Evolutionary conservation across 2,329 filamentous ascomycete genomes (phyloP).

Genomic region (Penicillium expansum): DNA sequence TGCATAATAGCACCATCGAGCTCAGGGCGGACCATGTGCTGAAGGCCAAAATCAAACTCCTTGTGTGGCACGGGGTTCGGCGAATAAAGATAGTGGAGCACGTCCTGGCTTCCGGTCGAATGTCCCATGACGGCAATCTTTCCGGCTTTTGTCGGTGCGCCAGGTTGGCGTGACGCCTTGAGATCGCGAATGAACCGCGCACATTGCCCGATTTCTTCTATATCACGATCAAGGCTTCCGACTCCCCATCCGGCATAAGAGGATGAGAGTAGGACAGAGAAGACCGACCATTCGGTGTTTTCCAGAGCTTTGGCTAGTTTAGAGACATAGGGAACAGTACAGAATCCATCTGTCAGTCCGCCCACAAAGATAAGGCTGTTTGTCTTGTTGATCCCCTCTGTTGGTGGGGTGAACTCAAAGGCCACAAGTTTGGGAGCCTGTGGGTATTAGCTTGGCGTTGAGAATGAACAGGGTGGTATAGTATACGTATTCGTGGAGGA

Average conservation of each 20-base stretch:
- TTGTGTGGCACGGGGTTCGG: constrained; percentile 39
- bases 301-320: constrained; percentile 50
- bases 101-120: constrained; percentile 67
- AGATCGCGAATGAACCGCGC: constrained; percentile 50
- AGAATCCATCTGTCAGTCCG: constrained; percentile 58
- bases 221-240: constrained; percentile 53
- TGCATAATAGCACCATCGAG: constrained; percentile 78
- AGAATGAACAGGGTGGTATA: not conserved
- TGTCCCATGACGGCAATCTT: constrained; percentile 69
- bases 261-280: constrained; percentile 52
- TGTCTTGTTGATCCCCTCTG: constrained; percentile 29
- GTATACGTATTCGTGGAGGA: constrained; percentile 40
- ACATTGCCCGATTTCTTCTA: constrained; percentile 52
- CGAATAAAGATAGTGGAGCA: constrained; percentile 60
- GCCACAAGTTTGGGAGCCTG: constrained; percentile 41
- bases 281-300: constrained; percentile 52
- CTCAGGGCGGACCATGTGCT: constrained; percentile 45
- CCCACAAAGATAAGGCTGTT: constrained; percentile 59
- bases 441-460: not conserved
- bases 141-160: constrained; percentile 26
- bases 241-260: constrained; percentile 57
- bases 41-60: constrained; percentile 26
- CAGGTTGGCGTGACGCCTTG: constrained; percentile 24
- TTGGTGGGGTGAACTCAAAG: constrained; percentile 39
- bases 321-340: constrained; percentile 54